Evolutionary conservation across 192 early-diverging fungal species (phyloP), one percentile per base, ranked within the genome.

Genomic region (Backusella macrospora): DNA sequence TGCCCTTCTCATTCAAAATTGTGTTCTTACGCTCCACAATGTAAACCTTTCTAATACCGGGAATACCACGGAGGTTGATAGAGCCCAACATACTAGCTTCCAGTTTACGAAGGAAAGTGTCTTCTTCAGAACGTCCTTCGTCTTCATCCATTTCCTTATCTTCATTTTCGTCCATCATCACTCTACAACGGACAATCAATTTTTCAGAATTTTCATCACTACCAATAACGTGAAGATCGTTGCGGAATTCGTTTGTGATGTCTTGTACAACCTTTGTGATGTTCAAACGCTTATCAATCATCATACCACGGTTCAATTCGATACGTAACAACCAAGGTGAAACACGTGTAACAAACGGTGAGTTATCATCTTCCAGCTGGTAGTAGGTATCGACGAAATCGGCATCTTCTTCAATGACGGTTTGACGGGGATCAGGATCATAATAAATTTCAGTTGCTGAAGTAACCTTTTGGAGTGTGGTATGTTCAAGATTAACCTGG

Each of bases 391-490:
- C 84, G 72, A 98, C 93, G 79, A 99, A 95, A 46, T 96, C 94
- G 65, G 86, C 83, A 82, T 99, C 98, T 73, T 92, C 90, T 72
- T 93, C 92, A 65, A 95, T 94, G 65, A 92, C 83, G 16, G 94
- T 91, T 68, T 91, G 86, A 29, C 84, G 84, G 18, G 92, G 90
- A 70, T 96, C 93, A 4, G 98, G 98, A 70, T 98, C 96, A 81
- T 98, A 99, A 86, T 92, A 94, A 79, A 99, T 98, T 85, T 99
- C 96, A 2, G 95, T 91, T 29, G 86, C 84, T 14, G 88, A 82
- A 6, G 96, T 96, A 14, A 98, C 89, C 68, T 91, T 88, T 49
- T 87, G 87, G 73, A 99, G 82, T 16, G 95, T 98, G 6, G 98
- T 96, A 85, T 98, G 91, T 82, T 98, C 96, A 34, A 99, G 86